phyloP scores from a whole-genome alignment of 441 rosid genomes.

The Melastoma candidum region DNA sequence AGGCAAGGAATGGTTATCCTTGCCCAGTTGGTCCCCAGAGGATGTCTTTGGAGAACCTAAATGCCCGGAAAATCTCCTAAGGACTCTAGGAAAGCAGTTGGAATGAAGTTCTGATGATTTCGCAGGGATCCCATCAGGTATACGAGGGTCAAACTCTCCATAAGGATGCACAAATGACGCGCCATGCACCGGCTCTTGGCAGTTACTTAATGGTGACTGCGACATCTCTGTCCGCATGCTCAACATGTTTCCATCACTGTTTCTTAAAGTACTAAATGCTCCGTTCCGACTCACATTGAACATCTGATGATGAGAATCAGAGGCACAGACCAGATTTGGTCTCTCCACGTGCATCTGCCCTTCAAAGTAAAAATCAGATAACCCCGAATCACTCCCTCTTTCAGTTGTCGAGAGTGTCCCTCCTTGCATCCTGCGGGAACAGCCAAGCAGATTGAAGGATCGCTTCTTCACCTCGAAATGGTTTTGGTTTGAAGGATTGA shows the following conservation, averaged over 20 bases:
- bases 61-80: slow-evolving; percentile 22
- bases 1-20: slow-evolving; percentile 26
- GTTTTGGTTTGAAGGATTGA: slow-evolving; percentile 52
- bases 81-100: slow-evolving; percentile 33
- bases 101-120: slow-evolving; percentile 27
- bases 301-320: no score
- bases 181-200: slow-evolving; percentile 16
- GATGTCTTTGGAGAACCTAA: slow-evolving; percentile 22
- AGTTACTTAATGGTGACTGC: slow-evolving; percentile 28
- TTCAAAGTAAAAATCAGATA: slow-evolving; percentile 33
- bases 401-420: slow-evolving; percentile 31
- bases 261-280: slow-evolving; percentile 46
- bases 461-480: slow-evolving; percentile 38
- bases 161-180: slow-evolving; percentile 20
- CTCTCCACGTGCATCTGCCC: slow-evolving; percentile 11
- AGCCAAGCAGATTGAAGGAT: slow-evolving; percentile 56
- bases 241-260: slow-evolving; percentile 64
- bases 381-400: slow-evolving; percentile 31
- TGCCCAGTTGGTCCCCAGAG: slow-evolving; percentile 25
- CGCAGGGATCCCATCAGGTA: slow-evolving; percentile 11
- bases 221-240: slow-evolving; percentile 37
- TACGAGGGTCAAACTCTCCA: slow-evolving; percentile 17
- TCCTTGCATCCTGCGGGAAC: slow-evolving; percentile 56
- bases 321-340: no score
- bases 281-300: slow-evolving; percentile 21